A percentile compares a stretch with the other conserved stretches of the same genome.
These are phyloP conservation scores for Venturia asperata DNA, from an alignment of 2,329 filamentous ascomycete species.

Conservation along the genomic window DNA sequence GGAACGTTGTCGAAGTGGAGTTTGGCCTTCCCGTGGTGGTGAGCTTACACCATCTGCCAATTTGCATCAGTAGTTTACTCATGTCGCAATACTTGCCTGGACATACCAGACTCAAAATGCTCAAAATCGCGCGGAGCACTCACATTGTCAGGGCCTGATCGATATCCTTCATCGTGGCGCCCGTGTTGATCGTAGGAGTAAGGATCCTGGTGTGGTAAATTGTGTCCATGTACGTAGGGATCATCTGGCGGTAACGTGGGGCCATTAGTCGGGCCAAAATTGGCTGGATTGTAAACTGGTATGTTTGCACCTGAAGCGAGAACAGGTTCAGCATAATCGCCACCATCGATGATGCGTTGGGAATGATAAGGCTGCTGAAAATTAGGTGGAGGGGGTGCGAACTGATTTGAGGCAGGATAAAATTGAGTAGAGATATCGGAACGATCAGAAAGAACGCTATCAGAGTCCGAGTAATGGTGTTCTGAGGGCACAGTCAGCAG, in stretches of 20 bases:
- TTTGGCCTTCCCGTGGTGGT: slow-evolving; percentile 6
- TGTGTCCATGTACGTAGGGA: slow-evolving; percentile 12
- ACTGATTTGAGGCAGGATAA: slow-evolving; percentile 43
- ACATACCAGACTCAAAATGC: slow-evolving; percentile 33
- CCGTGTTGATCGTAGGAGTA: slow-evolving; percentile 25
- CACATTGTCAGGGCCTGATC: slow-evolving; percentile 42
- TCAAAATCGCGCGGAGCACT: slow-evolving; percentile 37
- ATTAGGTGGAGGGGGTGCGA: slow-evolving; percentile 40
- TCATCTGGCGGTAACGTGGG: slow-evolving; percentile 19
- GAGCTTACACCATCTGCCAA: slow-evolving; percentile 25
- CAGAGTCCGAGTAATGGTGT: slow-evolving; percentile 28
- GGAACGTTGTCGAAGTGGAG: not conserved
- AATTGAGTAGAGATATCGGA: slow-evolving; percentile 25
- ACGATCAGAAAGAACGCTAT: slow-evolving; percentile 28
- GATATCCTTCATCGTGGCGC: slow-evolving; percentile 23
- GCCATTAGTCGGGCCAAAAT: slow-evolving; percentile 33
- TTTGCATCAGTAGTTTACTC: slow-evolving; percentile 21
- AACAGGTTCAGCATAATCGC: slow-evolving; percentile 18
- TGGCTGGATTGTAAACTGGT: slow-evolving; percentile 38
- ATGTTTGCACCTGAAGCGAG: slow-evolving; percentile 27
- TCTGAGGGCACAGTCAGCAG: slow-evolving; percentile 20
- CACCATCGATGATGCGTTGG: not conserved
- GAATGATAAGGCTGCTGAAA: slow-evolving; percentile 21
- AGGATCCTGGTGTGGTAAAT: slow-evolving; percentile 19
- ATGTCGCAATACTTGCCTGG: slow-evolving; percentile 21